These are phyloP conservation scores for Cicer bijugum DNA, from an alignment of 306 rosid species.

Conservation along the genomic window DNA sequence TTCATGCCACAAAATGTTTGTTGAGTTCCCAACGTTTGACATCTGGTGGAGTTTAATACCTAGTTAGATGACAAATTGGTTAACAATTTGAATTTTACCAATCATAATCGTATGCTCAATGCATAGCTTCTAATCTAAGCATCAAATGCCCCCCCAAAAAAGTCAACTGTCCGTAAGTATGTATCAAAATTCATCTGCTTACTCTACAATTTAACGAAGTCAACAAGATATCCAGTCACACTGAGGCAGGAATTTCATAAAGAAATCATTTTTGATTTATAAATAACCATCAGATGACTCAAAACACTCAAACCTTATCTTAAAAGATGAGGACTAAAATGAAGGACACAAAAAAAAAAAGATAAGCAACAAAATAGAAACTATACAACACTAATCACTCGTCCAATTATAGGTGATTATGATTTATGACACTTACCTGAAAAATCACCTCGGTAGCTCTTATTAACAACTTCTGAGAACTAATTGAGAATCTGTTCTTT, in stretches of 20 bases:
- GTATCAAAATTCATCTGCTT: constrained; percentile 31
- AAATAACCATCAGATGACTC: constrained; percentile 3
- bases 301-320: constrained; percentile 22
- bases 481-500: constrained; percentile 31
- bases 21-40: constrained; percentile 70
- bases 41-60: constrained; percentile 58
- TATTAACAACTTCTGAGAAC: constrained; percentile 21
- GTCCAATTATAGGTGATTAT: constrained; percentile 9
- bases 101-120: neutral
- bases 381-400: neutral
- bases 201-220: constrained; percentile 19
- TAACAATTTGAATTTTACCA: constrained; percentile 47
- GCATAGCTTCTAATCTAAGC: constrained; percentile 28
- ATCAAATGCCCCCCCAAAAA: neutral
- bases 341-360: neutral
- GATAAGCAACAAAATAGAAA: constrained; percentile 26
- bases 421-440: constrained; percentile 29
- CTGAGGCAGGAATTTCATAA: constrained; percentile 29
- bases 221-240: constrained; percentile 33
- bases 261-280: neutral
- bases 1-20: constrained; percentile 88
- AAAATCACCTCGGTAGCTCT: constrained; percentile 8
- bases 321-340: constrained; percentile 29
- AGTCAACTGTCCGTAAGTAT: constrained; percentile 9
- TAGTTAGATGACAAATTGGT: constrained; percentile 50